phyloP scores from a whole-genome alignment of 2,329 filamentous ascomycete species.

The Cryphonectria parasitica region DNA sequence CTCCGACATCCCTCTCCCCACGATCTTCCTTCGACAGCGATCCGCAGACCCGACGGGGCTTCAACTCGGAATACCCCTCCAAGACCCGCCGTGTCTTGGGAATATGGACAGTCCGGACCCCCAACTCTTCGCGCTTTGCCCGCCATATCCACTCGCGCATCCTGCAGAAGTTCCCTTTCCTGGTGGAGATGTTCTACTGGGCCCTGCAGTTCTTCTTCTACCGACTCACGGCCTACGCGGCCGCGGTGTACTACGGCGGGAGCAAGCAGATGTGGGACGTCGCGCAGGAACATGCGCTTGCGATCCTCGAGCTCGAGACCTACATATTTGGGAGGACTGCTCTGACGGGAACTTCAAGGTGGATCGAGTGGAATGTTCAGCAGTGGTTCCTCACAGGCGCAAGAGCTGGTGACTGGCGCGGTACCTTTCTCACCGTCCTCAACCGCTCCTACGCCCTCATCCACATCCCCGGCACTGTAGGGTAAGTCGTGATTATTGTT shows the following conservation, averaged over 20 bases:
- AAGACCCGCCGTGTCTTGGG: conserved; percentile 38
- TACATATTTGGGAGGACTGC: conserved; percentile 33
- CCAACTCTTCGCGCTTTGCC: conserved; percentile 62
- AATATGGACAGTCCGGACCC: conserved; percentile 45
- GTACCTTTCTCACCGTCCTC: conserved; percentile 46
- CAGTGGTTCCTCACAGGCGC: conserved; percentile 48
- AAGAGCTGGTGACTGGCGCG: conserved; percentile 40
- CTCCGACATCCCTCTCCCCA: conserved; percentile 27
- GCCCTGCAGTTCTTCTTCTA: conserved; percentile 68
- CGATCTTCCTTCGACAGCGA: conserved; percentile 30
- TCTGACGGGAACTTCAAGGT: conserved; percentile 39
- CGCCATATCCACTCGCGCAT: conserved; percentile 62
- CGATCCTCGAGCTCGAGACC: conserved; percentile 47
- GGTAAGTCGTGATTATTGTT: conserved; percentile 36
- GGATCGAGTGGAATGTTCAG: conserved; percentile 49
- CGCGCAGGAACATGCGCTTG: conserved; percentile 48
- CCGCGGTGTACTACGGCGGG: conserved; percentile 54
- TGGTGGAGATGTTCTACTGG: conserved; percentile 78
- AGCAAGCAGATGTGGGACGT: conserved; percentile 47
- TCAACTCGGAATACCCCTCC: conserved; percentile 34
- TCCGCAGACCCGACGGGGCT: conserved; percentile 29
- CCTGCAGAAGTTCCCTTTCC: conserved; percentile 67
- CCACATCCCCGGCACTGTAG: conserved; percentile 54
- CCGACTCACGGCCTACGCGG: conserved; percentile 58
- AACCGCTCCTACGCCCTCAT: conserved; percentile 55